These are phyloP conservation scores for Edaphochlamys debaryana DNA, from an alignment of 139 green algal genomes.

Conservation along the genomic window DNA sequence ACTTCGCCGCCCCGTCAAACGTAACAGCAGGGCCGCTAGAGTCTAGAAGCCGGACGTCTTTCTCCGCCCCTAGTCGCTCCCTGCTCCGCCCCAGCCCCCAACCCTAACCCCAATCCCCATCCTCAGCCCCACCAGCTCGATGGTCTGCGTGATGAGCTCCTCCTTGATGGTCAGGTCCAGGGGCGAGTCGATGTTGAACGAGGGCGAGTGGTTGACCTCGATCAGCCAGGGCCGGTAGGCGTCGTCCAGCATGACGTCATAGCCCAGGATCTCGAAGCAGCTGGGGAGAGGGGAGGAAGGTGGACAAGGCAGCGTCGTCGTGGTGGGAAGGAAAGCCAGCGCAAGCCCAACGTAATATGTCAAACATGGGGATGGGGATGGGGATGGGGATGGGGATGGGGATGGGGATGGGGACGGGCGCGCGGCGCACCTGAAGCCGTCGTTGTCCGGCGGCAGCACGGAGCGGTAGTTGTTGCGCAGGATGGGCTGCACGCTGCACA, in stretches of 20 bases:
- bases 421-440: slow-evolving; percentile 52
- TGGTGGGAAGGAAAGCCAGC: background rate
- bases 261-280: slow-evolving; percentile 84
- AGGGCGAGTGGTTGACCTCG: slow-evolving; percentile 89
- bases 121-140: slow-evolving; percentile 52
- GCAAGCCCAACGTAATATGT: no score
- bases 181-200: slow-evolving; percentile 75
- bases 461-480: slow-evolving; percentile 81
- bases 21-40: no score
- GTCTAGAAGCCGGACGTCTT: no score
- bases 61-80: no score
- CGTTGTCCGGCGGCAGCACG: slow-evolving; percentile 62
- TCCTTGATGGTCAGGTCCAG: slow-evolving; percentile 75
- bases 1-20: no score
- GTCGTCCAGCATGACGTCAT: slow-evolving; percentile 77
- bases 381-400: no score
- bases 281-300: slow-evolving; percentile 33
- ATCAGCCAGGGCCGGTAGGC: slow-evolving; percentile 81
- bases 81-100: no score
- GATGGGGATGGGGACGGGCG: no score
- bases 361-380: no score
- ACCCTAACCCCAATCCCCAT: no score
- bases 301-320: background rate
- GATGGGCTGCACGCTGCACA: slow-evolving; percentile 78
- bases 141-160: slow-evolving; percentile 57